Percentiles rank a stretch among this genome's conserved stretches.
Conservation (phyloP, 2,329 filamentous ascomycete genomes). For the Iodosphaeria phyllophila region DNA sequence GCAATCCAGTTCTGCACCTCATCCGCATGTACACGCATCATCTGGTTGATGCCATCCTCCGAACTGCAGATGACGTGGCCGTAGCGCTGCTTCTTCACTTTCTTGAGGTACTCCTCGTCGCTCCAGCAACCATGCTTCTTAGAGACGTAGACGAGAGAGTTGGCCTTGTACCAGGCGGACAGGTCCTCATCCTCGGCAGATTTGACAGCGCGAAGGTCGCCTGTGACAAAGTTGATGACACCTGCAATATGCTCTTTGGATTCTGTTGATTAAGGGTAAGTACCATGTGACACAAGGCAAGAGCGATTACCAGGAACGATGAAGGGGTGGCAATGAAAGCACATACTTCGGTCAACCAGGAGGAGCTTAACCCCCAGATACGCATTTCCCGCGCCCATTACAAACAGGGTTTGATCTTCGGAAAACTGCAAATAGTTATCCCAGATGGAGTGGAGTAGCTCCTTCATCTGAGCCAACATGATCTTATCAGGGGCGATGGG, state of each 20-base stretch:
- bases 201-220: conserved; percentile 57
- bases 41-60: conserved; percentile 27
- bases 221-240: conserved; percentile 66
- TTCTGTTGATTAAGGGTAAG: conserved; percentile 21
- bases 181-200: conserved; percentile 59
- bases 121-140: conserved; percentile 59
- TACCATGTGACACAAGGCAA: too few relatives aligned
- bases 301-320: too few relatives aligned
- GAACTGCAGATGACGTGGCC: conserved; percentile 35
- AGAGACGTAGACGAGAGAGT: conserved; percentile 65
- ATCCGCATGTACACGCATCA: conserved; percentile 34
- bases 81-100: conserved; percentile 40
- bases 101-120: conserved; percentile 38
- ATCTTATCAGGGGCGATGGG: conserved; percentile 24
- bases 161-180: conserved; percentile 66
- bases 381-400: conserved; percentile 80
- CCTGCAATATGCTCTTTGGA: conserved; percentile 51
- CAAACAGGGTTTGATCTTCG: conserved; percentile 54
- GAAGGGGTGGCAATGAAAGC: conserved; percentile 6
- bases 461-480: conserved; percentile 42
- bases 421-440: conserved; percentile 86
- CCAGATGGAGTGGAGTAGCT: conserved; percentile 78
- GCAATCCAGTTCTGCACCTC: conserved; percentile 37
- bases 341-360: conserved; percentile 53
- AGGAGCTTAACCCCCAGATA: conserved; percentile 71